phyloP scores from a whole-genome alignment of 1,284 basidiomycete species.

The Leccinum pseudoinsigne region DNA sequence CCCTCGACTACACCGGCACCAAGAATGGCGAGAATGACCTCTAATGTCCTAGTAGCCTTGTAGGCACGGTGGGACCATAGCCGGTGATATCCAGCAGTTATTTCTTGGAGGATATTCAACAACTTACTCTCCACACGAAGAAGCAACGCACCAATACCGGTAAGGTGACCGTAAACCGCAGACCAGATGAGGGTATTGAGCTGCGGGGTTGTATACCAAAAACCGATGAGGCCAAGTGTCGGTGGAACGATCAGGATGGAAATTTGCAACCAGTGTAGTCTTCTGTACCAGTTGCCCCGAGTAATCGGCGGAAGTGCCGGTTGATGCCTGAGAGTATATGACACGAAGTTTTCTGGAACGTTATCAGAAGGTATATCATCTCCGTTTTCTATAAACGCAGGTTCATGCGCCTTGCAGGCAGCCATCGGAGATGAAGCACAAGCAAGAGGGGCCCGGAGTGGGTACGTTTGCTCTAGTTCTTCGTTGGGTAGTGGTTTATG shows the following conservation, averaged over 20 bases:
- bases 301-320: constrained; percentile 40
- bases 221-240: constrained; percentile 22
- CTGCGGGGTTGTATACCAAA: constrained; percentile 46
- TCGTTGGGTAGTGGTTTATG: no score
- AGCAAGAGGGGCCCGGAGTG: no score
- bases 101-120: constrained; percentile 32
- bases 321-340: constrained; percentile 52
- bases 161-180: constrained; percentile 68
- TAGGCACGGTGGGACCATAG: constrained; percentile 89
- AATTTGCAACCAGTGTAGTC: no score
- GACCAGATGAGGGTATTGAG: constrained; percentile 67
- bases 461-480: no score
- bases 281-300: no score
- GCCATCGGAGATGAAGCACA: no score
- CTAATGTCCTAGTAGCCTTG: constrained; percentile 78
- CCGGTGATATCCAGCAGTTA: constrained; percentile 82
- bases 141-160: constrained; percentile 50
- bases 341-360: constrained; percentile 60
- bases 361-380: constrained; percentile 20
- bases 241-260: constrained; percentile 11
- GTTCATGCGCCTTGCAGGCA: background rate
- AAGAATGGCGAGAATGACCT: constrained; percentile 77
- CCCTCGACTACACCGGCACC: constrained; percentile 86
- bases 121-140: background rate
- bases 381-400: constrained; percentile 3